Evolutionary conservation across 768 basidiomycete species (phyloP), one percentile per base, ranked within the genome.

Genomic region (Nidularia sp.): DNA sequence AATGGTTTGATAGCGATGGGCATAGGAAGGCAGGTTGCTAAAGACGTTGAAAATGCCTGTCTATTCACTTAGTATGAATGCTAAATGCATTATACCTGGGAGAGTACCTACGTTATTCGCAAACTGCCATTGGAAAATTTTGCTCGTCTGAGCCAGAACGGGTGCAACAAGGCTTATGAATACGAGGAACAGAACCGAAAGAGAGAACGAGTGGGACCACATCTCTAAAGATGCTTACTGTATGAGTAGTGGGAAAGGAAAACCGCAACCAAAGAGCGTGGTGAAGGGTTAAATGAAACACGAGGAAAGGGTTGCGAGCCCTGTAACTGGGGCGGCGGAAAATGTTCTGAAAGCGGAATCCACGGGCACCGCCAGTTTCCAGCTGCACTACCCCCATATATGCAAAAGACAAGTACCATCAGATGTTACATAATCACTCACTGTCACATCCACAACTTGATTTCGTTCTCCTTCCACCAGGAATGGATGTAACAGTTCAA

Each of bases 51-150:
- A 52, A 47, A 8, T 47, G 50, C 34, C 51, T 51, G 45, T 42
- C 33, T 10, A 46, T 18, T 29, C 34, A 18, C 33, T 45, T 22
- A 39, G 55, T 45, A 50, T 12, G 25, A 10, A 4, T 29, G 39
- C 4, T 32, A 44, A 13, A 15, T 36, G 9, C 22, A 18, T 34
- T 31, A 13, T 8, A 15, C 25, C 2, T 45, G 35, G 22, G 13
- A 10, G 18, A 35, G 9, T 34, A 60, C 68, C n/a, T 29, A 68
- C 69, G 42, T 61, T 61, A 25, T 60, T 53, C 13, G 52, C 48
- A 53, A 71, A 71, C 56, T 60, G 55, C 71, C 71, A 72, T 49
- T 62, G 56, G 49, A 73, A 72, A 31, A 57, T 61, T 48, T 45
- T 56, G 52, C 15, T 51, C 9, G 46, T 55, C 48, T 61, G 57